Conservation (phyloP, 257 asterid species). For the Nicotiana tomentosiformis region DNA sequence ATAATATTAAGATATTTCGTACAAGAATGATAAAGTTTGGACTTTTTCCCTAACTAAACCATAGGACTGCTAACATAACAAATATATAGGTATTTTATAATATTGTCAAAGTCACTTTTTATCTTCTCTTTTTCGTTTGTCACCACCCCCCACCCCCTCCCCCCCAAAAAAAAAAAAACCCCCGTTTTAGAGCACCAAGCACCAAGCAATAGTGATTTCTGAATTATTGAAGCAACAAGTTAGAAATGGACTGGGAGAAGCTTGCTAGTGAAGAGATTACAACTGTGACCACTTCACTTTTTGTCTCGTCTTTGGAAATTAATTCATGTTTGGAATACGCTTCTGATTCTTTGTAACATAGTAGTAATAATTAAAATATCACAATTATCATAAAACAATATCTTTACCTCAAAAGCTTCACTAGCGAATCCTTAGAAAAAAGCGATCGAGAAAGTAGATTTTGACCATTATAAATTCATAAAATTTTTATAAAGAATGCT, state of each 20-base stretch:
- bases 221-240: too few relatives aligned
- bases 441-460: not conserved
- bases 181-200: too few relatives aligned
- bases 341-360: not conserved
- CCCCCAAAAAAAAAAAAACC: too few relatives aligned
- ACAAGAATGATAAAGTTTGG: too few relatives aligned
- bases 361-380: not conserved
- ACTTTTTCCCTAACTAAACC: too few relatives aligned
- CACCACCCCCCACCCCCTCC: too few relatives aligned
- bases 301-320: not conserved
- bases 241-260: not conserved
- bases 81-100: too few relatives aligned
- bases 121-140: too few relatives aligned
- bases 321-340: not conserved
- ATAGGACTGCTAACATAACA: too few relatives aligned
- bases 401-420: not conserved
- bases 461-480: not conserved
- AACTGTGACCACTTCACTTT: not conserved
- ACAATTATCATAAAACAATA: not conserved
- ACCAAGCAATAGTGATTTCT: too few relatives aligned
- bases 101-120: too few relatives aligned
- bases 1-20: too few relatives aligned
- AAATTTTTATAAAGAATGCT: not conserved
- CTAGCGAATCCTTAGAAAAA: not conserved
- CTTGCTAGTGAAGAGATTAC: not conserved